Percentiles rank a stretch among this genome's conserved stretches.
Conservation (phyloP, 139 green algal genomes). For the Chlamydomonas sp. region DNA sequence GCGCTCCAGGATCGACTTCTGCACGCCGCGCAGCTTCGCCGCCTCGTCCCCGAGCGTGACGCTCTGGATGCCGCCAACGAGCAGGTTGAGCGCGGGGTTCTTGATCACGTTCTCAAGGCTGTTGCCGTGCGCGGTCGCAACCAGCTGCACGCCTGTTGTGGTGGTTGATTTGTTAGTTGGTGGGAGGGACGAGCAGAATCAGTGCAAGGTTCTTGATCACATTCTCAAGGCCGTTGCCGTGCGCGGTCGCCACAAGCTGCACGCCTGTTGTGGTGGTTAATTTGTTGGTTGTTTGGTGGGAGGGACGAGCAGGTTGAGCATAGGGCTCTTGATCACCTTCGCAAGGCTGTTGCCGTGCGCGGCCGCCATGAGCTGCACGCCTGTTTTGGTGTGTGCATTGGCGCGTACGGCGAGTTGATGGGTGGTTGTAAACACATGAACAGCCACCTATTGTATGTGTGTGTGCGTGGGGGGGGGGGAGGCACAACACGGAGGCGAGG, state of each 20-base stretch:
- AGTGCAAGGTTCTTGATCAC: slow-evolving; percentile 72
- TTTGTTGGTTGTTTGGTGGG: too few species aligned
- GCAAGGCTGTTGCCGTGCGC: slow-evolving; percentile 92
- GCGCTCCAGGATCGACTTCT: slow-evolving; percentile 94
- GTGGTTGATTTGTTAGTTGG: too few species aligned
- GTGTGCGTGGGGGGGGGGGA: too few species aligned
- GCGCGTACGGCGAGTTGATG: too few species aligned
- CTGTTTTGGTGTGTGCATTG: too few species aligned
- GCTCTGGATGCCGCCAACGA: slow-evolving; percentile 34
- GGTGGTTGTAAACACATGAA: too few species aligned
- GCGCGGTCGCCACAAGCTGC: slow-evolving; percentile 88
- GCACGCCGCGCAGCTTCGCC: slow-evolving; percentile 74
- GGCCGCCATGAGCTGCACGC: slow-evolving; percentile 88
- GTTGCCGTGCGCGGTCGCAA: slow-evolving; percentile 94
- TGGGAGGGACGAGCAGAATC: not conserved
- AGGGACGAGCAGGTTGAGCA: not conserved
- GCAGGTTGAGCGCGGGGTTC: slow-evolving; percentile 69
- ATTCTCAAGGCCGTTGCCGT: slow-evolving; percentile 94
- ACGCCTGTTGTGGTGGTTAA: slow-evolving; percentile 58
- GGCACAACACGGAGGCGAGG: too few species aligned
- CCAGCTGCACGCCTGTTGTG: slow-evolving; percentile 68
- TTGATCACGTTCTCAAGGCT: slow-evolving; percentile 97
- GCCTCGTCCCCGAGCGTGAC: slow-evolving; percentile 81
- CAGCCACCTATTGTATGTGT: too few species aligned
- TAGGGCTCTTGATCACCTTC: slow-evolving; percentile 84